A percentile compares a stretch with the other conserved stretches of the same genome.
These are phyloP conservation scores for Simmondsia chinensis DNA, from an alignment of 148 eudicot species.

Conservation along the genomic window DNA sequence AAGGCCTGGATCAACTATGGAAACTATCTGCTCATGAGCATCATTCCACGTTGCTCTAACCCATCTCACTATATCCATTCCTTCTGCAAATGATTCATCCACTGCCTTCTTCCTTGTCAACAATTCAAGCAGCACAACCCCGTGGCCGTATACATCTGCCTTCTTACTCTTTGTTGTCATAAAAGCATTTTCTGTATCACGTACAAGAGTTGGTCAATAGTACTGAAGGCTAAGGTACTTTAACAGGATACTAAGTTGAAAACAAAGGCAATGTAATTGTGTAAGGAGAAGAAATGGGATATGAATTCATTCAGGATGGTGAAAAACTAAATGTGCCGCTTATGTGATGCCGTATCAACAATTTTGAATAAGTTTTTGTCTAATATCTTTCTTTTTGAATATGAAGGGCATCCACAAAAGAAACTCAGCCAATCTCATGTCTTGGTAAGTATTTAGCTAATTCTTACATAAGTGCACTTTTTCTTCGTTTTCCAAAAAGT, in stretches of 20 bases:
- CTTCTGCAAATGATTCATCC: slow-evolving; percentile 39
- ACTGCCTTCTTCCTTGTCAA: slow-evolving; percentile 49
- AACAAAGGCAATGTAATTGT: neutral
- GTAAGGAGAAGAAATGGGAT: too few species aligned
- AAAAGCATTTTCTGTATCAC: slow-evolving; percentile 63
- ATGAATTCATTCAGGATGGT: too few species aligned
- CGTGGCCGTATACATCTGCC: slow-evolving; percentile 82
- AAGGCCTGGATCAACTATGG: slow-evolving; percentile 39
- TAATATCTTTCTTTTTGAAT: too few species aligned
- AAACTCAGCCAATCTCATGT: slow-evolving; percentile 1
- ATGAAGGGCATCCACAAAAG: too few species aligned
- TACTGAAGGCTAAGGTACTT: neutral
- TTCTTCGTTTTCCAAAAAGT: slow-evolving; percentile 32
- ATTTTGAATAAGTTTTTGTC: too few species aligned
- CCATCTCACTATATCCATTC: slow-evolving; percentile 50
- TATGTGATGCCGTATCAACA: too few species aligned
- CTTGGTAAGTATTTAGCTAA: slow-evolving; percentile 57
- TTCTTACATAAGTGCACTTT: slow-evolving; percentile 33
- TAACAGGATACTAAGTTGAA: neutral
- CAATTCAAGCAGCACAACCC: slow-evolving; percentile 72
- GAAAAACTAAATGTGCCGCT: too few species aligned
- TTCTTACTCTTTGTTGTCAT: slow-evolving; percentile 39
- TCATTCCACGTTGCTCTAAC: slow-evolving; percentile 34
- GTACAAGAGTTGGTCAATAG: neutral
- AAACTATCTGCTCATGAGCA: slow-evolving; percentile 30